These are phyloP conservation scores for Boletus speciosus DNA, from an alignment of 768 basidiomycete genomes.

Conservation along the genomic window DNA sequence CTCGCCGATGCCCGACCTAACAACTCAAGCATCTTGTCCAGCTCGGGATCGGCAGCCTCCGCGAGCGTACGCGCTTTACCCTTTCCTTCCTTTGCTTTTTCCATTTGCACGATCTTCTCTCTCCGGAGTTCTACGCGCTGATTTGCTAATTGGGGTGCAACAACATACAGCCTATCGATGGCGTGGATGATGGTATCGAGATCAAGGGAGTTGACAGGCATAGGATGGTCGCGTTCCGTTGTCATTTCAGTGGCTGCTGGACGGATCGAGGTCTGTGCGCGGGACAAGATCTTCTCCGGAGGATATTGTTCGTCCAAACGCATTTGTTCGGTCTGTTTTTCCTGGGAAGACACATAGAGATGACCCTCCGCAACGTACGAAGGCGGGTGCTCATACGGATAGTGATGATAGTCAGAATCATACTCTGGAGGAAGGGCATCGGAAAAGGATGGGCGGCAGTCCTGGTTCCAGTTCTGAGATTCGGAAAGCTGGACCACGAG, in stretches of 20 bases:
- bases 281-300: constrained; percentile 18
- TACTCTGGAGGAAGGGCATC: constrained; percentile 54
- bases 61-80: constrained; percentile 44
- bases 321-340: constrained; percentile 10
- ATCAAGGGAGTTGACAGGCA: constrained; percentile 55
- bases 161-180: constrained; percentile 83
- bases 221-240: background rate
- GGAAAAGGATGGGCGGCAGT: constrained; percentile 5
- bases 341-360: background rate
- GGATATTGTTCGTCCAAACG: constrained; percentile 12
- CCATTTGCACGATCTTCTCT: constrained; percentile 68
- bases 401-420: constrained; percentile 29
- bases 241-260: background rate
- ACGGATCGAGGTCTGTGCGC: background rate
- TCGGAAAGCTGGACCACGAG: constrained; percentile 31
- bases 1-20: constrained; percentile 69
- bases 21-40: constrained; percentile 70
- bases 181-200: constrained; percentile 82
- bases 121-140: constrained; percentile 89
- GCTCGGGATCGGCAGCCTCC: constrained; percentile 39
- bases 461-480: constrained; percentile 20
- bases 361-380: constrained; percentile 20
- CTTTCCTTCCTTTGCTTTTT: constrained; percentile 58
- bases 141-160: constrained; percentile 84
- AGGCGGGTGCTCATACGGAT: constrained; percentile 23